A percentile compares a stretch with the other conserved stretches of the same genome.
Conservation (phyloP, 306 rosid genomes). For the Cyamopsis tetragonoloba region DNA sequence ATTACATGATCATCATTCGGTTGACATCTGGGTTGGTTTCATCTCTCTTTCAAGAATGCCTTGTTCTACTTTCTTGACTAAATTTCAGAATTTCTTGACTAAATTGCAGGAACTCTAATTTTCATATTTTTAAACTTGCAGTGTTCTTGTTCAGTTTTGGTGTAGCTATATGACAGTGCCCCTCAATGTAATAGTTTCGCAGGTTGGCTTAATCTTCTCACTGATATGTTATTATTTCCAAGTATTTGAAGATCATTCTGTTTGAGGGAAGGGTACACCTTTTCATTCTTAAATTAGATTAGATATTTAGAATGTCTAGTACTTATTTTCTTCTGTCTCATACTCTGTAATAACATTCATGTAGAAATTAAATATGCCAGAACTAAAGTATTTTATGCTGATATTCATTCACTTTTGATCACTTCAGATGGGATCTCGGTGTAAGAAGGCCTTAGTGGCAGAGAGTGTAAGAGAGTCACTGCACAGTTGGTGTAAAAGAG, state of each 20-base stretch:
- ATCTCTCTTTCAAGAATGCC: constrained; percentile 1
- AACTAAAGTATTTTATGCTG: neutral
- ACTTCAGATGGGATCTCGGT: constrained; percentile 83
- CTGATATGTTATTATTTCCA: neutral
- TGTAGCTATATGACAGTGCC: constrained; percentile 96
- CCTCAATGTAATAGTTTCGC: constrained; percentile 81
- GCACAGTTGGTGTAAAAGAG: constrained; percentile 98
- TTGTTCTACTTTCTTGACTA: neutral
- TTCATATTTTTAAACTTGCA: constrained; percentile 37
- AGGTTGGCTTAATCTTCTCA: constrained; percentile 47
- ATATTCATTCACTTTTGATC: constrained; percentile 8
- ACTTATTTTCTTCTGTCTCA: neutral
- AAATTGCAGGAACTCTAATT: constrained; percentile 6
- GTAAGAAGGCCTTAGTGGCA: constrained; percentile 74
- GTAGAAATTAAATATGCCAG: neutral
- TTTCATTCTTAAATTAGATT: too few species aligned
- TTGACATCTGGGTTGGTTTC: constrained; percentile 70
- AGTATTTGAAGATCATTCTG: neutral
- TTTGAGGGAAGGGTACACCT: too few species aligned
- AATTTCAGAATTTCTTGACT: neutral
- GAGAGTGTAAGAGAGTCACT: constrained; percentile 91
- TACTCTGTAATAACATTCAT: neutral
- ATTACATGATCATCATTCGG: constrained; percentile 67
- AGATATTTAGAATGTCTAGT: too few species aligned
- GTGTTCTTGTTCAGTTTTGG: constrained; percentile 90